Conservation (phyloP, 768 basidiomycete genomes). For the Flagelloscypha sp. region DNA sequence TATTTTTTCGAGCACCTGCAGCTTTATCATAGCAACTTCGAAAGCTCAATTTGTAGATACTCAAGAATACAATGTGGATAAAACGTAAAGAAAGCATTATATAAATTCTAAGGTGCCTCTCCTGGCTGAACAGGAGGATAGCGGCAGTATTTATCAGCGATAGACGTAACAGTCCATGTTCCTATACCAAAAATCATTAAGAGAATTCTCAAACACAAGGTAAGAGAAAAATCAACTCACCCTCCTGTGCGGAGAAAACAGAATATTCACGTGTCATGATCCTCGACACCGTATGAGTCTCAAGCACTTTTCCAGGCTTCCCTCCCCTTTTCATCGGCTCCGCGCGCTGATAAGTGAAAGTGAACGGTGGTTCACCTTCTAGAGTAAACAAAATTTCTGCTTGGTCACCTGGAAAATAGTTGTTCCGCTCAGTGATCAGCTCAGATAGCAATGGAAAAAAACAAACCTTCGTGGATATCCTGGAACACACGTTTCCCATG, state of each 20-base stretch:
- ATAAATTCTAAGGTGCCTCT: conserved; percentile 29
- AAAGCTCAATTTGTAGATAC: no score
- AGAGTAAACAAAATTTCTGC: conserved; percentile 90
- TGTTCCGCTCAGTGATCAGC: conserved; percentile 1
- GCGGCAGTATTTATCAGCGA: conserved; percentile 83
- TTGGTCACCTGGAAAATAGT: conserved; percentile 58
- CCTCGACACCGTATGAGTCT: conserved; percentile 85
- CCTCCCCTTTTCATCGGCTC: conserved; percentile 67
- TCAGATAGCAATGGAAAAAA: conserved; percentile 1
- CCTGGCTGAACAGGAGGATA: conserved; percentile 72
- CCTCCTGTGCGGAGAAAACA: conserved; percentile 87
- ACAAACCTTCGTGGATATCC: conserved; percentile 81
- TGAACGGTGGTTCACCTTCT: conserved; percentile 88
- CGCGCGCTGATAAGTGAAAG: conserved; percentile 88
- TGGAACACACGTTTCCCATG: conserved; percentile 77
- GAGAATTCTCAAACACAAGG: neutral
- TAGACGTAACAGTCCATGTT: conserved; percentile 88
- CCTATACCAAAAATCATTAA: conserved; percentile 33
- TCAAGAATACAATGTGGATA: no score
- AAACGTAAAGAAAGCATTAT: no score
- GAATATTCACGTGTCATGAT: conserved; percentile 73
- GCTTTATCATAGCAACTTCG: no score
- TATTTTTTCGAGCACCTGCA: no score
- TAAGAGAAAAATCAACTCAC: conserved; percentile 29
- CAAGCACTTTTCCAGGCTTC: conserved; percentile 70